Evolutionary conservation across 371 early-diverging fungal species (phyloP).

Genomic region (Actinomortierella wolfii): DNA sequence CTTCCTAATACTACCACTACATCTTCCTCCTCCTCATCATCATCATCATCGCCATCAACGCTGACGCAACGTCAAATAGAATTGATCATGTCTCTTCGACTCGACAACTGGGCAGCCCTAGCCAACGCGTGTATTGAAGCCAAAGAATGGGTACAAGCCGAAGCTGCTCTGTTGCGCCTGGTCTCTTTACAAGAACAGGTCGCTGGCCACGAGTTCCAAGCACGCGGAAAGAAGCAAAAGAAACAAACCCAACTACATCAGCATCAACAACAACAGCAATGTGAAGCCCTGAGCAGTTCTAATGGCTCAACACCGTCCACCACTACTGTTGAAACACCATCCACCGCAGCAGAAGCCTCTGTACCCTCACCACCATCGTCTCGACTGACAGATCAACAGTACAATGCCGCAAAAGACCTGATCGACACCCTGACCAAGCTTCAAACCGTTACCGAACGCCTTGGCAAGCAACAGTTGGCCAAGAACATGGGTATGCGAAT

Average conservation of each 20-base stretch:
- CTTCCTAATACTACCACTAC: not conserved
- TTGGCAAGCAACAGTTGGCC: conserved; percentile 34
- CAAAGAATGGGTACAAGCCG: conserved; percentile 31
- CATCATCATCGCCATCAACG: not conserved
- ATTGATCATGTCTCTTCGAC: conserved; percentile 19
- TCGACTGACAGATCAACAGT: conserved; percentile 13
- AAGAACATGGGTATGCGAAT: conserved; percentile 27
- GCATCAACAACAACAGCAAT: not conserved
- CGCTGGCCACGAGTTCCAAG: conserved; percentile 16
- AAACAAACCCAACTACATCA: not conserved
- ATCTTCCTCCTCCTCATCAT: not conserved
- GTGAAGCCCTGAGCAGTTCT: no score
- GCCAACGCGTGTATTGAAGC: conserved; percentile 27
- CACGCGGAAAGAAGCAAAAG: conserved; percentile 7
- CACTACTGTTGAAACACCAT: not conserved
- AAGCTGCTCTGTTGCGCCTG: conserved; percentile 24
- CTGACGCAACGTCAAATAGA: conserved; percentile 17
- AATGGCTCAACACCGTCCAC: not conserved
- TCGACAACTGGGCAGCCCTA: conserved; percentile 30
- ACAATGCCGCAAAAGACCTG: conserved; percentile 11
- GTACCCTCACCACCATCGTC: not conserved
- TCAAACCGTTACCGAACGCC: conserved; percentile 17
- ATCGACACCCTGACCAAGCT: conserved; percentile 24
- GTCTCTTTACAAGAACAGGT: conserved; percentile 19
- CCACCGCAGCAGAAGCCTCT: not conserved